A percentile compares a stretch with the other conserved stretches of the same genome.
phyloP scores from a whole-genome alignment of 1,139 yeast genomes.

The Candida sojae region DNA sequence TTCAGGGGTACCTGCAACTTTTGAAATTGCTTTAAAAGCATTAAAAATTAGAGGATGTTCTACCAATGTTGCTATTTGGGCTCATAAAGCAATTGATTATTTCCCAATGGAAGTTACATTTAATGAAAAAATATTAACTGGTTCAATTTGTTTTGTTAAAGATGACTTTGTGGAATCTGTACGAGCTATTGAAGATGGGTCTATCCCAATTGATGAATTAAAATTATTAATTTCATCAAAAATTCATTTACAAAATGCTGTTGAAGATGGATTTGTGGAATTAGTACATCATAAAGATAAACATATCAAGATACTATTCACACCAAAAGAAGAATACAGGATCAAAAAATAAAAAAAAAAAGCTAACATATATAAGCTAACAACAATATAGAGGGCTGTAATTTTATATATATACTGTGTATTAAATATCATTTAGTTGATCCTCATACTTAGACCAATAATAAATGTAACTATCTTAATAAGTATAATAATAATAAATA shows the following conservation, averaged over 20 bases:
- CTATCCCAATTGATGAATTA: slow-evolving; percentile 25
- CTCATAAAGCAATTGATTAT: slow-evolving; percentile 19
- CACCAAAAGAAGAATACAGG: slow-evolving; percentile 3
- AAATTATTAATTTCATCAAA: slow-evolving; percentile 34
- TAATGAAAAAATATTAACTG: slow-evolving; percentile 39
- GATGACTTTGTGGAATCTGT: slow-evolving; percentile 37
- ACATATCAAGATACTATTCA: slow-evolving; percentile 33
- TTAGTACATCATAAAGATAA: slow-evolving; percentile 35
- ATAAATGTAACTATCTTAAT: neutral
- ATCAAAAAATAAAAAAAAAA: neutral
- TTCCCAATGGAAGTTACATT: slow-evolving; percentile 40
- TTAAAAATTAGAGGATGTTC: slow-evolving; percentile 60
- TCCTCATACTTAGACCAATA: neutral
- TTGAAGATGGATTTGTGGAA: slow-evolving; percentile 35
- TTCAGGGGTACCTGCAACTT: slow-evolving; percentile 60
- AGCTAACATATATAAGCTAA: too few relatives aligned
- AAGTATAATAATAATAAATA: neutral
- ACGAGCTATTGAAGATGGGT: slow-evolving; percentile 29
- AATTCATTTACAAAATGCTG: slow-evolving; percentile 31
- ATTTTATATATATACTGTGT: too few relatives aligned
- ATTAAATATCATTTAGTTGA: too few relatives aligned
- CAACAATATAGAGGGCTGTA: too few relatives aligned
- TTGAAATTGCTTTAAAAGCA: slow-evolving; percentile 51
- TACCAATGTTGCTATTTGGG: slow-evolving; percentile 64
- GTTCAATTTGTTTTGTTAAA: slow-evolving; percentile 42